phyloP scores from a whole-genome alignment of 768 basidiomycete species.

The Naematelia aurantialba region DNA sequence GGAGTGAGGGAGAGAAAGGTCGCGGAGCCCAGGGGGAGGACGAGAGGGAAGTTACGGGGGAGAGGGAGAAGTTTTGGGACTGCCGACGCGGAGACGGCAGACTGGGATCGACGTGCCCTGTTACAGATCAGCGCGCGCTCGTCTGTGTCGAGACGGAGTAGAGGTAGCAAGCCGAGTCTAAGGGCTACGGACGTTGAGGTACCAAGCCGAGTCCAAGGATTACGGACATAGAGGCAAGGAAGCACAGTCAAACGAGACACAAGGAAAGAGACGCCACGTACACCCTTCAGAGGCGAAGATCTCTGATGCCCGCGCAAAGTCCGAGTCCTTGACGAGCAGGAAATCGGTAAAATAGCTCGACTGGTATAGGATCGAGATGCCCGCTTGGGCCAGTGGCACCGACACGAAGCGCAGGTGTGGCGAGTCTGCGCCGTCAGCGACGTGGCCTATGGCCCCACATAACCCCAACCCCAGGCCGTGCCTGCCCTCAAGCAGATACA shows the following conservation, averaged over 20 bases:
- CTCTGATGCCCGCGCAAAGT: slow-evolving; percentile 27
- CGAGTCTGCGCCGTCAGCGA: slow-evolving; percentile 24
- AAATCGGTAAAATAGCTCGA: slow-evolving; percentile 25
- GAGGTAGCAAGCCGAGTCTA: too few relatives aligned
- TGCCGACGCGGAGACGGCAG: slow-evolving; percentile 14
- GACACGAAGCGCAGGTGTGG: slow-evolving; percentile 41
- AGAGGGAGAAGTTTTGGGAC: slow-evolving; percentile 22
- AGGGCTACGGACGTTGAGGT: too few relatives aligned
- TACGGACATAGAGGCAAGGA: not conserved
- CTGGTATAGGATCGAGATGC: slow-evolving; percentile 31
- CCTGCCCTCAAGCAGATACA: not conserved
- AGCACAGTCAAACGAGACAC: not conserved
- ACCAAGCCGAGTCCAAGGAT: not conserved
- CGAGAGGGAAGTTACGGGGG: slow-evolving; percentile 9
- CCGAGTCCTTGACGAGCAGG: slow-evolving; percentile 30
- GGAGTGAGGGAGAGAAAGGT: slow-evolving; percentile 6
- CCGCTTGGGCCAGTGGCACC: slow-evolving; percentile 36
- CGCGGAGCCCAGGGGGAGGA: slow-evolving; percentile 2
- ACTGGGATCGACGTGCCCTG: slow-evolving; percentile 29
- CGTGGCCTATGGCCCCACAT: not conserved
- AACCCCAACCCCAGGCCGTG: not conserved
- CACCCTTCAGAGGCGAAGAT: slow-evolving; percentile 38
- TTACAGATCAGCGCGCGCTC: not conserved
- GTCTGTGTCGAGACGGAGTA: too few relatives aligned
- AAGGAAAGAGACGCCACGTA: slow-evolving; percentile 16